phyloP scores from a whole-genome alignment of 2,329 filamentous ascomycete genomes.

The Aspergillus persii region DNA sequence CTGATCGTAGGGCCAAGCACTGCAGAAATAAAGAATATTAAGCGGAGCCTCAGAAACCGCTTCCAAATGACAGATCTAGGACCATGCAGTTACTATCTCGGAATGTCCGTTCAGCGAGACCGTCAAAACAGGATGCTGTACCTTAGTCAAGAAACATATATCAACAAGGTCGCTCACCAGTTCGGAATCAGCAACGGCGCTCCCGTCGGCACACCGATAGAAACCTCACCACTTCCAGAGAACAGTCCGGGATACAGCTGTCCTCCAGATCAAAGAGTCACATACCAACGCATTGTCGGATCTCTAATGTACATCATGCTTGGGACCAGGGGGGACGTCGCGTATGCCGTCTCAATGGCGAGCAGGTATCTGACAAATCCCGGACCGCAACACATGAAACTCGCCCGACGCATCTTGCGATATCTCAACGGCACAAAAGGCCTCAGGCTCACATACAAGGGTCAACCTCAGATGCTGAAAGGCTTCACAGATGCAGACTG shows the following conservation, averaged over 20 bases:
- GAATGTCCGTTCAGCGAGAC: neutral
- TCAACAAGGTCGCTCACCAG: constrained; percentile 1
- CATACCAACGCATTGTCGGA: constrained; percentile 1
- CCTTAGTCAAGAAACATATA: neutral
- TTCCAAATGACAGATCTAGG: constrained; percentile 1
- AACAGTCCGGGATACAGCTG: constrained; percentile 1
- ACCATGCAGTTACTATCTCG: constrained; percentile 3
- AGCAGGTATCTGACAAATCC: constrained; percentile 1
- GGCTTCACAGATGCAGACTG: neutral
- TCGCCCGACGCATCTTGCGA: neutral
- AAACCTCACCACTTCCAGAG: constrained; percentile 1
- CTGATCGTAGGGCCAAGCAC: neutral
- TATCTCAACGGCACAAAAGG: constrained; percentile 4
- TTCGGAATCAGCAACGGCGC: neutral
- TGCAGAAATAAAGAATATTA: neutral
- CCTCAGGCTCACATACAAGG: constrained; percentile 1
- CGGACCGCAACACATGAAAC: neutral
- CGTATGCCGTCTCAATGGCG: constrained; percentile 1
- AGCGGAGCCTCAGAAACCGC: constrained; percentile 1
- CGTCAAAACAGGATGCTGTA: constrained; percentile 1
- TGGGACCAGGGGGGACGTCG: neutral
- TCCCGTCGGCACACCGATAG: neutral
- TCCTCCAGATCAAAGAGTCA: neutral
- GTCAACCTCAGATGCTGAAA: neutral
- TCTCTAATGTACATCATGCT: constrained; percentile 3